Evolutionary conservation across 331 rosid species (phyloP), one percentile per base, ranked within the genome.

Genomic region (Acacia pycnantha): DNA sequence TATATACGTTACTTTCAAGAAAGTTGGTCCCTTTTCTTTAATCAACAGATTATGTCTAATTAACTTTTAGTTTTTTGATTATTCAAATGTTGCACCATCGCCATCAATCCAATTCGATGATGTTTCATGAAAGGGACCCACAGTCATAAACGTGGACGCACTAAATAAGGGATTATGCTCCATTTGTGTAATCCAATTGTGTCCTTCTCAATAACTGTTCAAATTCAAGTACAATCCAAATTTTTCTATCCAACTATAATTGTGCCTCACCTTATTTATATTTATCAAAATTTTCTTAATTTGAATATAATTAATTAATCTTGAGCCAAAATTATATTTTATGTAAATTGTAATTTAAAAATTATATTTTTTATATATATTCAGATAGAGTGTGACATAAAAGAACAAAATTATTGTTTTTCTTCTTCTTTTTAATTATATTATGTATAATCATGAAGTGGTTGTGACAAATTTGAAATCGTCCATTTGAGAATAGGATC

Each of bases 51-150:
- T 16, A 24, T 69, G 74, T 69, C 51, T 31, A 18, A 67, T 67
- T 67, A 37, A 19, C 21, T 62, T 67, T 16, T 67, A 59, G 3
- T 59, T 37, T 37, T 37, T 37, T 43, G 18, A 58, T 61, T 35
- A 43, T 44, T 65, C 79, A 61, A 62, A 24, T 70, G 83, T 83
- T 84, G 33, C 47, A 62, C 82, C 82, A 79, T 87, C 83, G 66
- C 83, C 35, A 53, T 88, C 87, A 80, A 86, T 76, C 86, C 66
- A 85, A 88, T 79, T 79, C 82, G 73, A 77, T 56, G 88, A 84
- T 58, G 80, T 53, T 41, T 62, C 73, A 43, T 40, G 43, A 61
- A 35, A 54, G 88, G 88, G 58, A 76, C 91, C 88, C 83, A 61
- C 76, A 82, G 74, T 72, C 65, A 85, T 87, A 70, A 84, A 82